Conservation (phyloP, 805 yeast genomes). For the Zygosaccharomyces siamensis region DNA sequence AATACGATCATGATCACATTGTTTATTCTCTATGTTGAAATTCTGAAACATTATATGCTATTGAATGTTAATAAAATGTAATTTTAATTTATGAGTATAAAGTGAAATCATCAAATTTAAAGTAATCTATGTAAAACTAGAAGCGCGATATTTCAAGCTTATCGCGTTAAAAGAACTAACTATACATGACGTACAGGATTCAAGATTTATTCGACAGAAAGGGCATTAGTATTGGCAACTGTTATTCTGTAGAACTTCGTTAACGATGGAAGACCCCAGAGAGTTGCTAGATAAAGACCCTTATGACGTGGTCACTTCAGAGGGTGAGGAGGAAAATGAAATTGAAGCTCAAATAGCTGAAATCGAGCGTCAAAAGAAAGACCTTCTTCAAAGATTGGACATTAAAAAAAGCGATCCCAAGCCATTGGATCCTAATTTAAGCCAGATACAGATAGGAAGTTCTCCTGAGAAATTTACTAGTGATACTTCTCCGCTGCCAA, state of each 20-base stretch:
- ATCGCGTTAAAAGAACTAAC: not conserved
- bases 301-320: slow-evolving; percentile 20
- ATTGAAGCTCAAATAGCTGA: slow-evolving; percentile 23
- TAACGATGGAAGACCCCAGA: slow-evolving; percentile 29
- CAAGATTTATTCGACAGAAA: too few species aligned
- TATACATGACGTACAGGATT: too few species aligned
- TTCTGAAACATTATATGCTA: not conserved
- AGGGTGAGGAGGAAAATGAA: slow-evolving; percentile 22
- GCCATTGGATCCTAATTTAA: slow-evolving; percentile 24
- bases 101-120: not conserved
- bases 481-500: not conserved
- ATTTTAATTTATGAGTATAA: not conserved
- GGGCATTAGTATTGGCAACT: not conserved
- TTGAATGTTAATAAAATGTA: not conserved
- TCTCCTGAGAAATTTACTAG: slow-evolving; percentile 27
- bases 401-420: slow-evolving; percentile 16
- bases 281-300: slow-evolving; percentile 20
- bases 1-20: not conserved
- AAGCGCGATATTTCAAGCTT: not conserved
- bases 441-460: slow-evolving; percentile 22
- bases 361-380: slow-evolving; percentile 26
- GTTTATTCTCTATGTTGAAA: not conserved
- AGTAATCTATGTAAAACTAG: not conserved
- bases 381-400: slow-evolving; percentile 25
- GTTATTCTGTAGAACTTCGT: not conserved